Evolutionary conservation across 2,329 filamentous ascomycete species (phyloP), one percentile per base, ranked within the genome.

Genomic region (Phoma sp.): DNA sequence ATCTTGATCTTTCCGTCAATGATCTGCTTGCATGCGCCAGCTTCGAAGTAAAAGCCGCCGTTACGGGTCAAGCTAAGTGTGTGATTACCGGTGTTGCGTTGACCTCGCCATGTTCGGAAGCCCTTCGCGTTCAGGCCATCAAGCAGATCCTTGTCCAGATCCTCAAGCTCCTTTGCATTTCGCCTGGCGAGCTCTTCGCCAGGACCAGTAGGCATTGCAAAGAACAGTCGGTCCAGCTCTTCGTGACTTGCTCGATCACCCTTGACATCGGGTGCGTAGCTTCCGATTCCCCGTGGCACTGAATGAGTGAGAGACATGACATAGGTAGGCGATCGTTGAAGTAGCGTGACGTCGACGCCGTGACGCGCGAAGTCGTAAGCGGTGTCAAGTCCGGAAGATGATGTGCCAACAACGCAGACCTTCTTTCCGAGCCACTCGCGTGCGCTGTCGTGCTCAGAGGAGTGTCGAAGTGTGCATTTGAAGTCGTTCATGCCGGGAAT

Each of bases 11-110:
- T 85, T 0, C 87, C 85, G 12, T 87, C 82, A 1, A 78, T 78
- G 54, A 90, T 88, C 21, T 88, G 77, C 62, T 83, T 73, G 0
- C 83, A 84, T 0, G 83, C 84, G 0, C 87, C 88, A 1, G 88
- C 85, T 56, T 90, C 85, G 57, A 89, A 86, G 71, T 89, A 89
- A 66, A 89, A 89, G 0, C 87, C 87, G 0, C 88, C 87, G 1
- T 73, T 72, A 3, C 51, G 45, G 19, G 55, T 58, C 31, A 47
- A 47, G 17, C 55, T 47, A 29, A 58, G 46, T 10, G 55, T 58
- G 19, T 21, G 36, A 45, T 43, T 43, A 10, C 55, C 55, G 12
- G 55, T 58, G 17, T 35, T 35, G 27, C 55, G 55, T 35, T 58
- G 55, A 25, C 55, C 55, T 4, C 55, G 43, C 55, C 55, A 58